Base-by-base conservation (phyloP, 768 basidiomycete species). In the Royoungia palumana region DNA sequence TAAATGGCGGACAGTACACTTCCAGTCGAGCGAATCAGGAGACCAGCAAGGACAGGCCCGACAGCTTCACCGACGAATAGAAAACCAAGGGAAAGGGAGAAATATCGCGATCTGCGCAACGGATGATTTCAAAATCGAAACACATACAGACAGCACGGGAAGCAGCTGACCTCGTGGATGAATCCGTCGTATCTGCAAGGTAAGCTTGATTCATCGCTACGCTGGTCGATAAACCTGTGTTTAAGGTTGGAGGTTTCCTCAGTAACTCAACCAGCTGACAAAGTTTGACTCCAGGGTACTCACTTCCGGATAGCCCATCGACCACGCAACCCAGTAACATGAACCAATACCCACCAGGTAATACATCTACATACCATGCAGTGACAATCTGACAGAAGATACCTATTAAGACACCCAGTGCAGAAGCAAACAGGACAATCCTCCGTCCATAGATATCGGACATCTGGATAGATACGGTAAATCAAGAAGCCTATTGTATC, bases 341-440 rank as follows among this genome's bases (percentile, higher is more conserved):
- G 61, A 89, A 85, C 77, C 87, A 86, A 64, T 93, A 94, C 5
- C 87, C 87, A 1, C 87, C 89, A 2, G 91, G 92, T 5, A 90
- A 70, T 8, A 67, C 56, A 44, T 79, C 70, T 35, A 80, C 78
- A 59, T 75, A 85, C 25, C 69, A 71, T 19, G 81, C 72, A 6
- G 89, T 85, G 35, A 85, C 55, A 41, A 94, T 75, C 56, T 92
- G 82, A 54, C 71, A 81, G 32, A 81, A 58, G 51, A 93, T 86
- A 51, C 72, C 75, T 34, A 82, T 41, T 8, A 92, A 67, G 11
- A 84, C 60, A 13, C 89, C 89, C 2, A 80, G 44, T 17, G 81
- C 59, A 5, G 80, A 74, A n/a, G 86, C 68, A 8, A 80, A 72
- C 68, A 95, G 68, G 47, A 89, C 74, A 22, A 65, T 70, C 0